These are phyloP conservation scores for Colletotrichum salicis DNA, from an alignment of 2,329 filamentous ascomycete genomes.

Conservation along the genomic window DNA sequence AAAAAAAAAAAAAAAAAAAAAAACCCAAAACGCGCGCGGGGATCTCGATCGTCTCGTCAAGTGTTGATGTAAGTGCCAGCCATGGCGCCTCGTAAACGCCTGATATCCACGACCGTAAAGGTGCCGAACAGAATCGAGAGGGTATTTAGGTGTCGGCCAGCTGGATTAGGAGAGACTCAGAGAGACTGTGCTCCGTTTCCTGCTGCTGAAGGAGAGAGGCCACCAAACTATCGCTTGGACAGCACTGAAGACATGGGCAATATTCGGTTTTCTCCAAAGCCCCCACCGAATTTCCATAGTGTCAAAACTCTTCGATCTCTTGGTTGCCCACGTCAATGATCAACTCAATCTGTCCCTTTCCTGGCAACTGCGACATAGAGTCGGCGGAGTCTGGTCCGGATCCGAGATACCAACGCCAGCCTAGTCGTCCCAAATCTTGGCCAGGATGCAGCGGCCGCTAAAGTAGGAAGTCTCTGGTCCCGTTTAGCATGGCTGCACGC, in stretches of 20 bases:
- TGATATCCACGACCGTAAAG: not conserved
- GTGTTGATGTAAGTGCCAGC: not conserved
- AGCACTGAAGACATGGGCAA: not conserved
- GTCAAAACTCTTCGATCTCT: not conserved
- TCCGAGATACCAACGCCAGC: constrained; percentile 1
- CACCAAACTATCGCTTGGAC: not conserved
- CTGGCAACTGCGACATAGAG: not conserved
- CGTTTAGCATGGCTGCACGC: constrained; percentile 13
- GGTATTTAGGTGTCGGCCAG: not conserved
- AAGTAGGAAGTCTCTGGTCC: constrained; percentile 22
- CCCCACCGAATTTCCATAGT: not conserved
- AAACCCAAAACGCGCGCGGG: too few relatives aligned
- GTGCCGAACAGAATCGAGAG: not conserved
- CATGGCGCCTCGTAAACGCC: not conserved
- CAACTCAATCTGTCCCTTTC: constrained; percentile 1
- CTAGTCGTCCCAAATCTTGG: constrained; percentile 6
- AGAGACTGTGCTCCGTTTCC: not conserved
- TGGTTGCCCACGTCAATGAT: not conserved
- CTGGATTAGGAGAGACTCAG: not conserved
- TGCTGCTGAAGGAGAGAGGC: not conserved
- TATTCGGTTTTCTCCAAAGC: not conserved
- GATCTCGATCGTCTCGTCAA: constrained; percentile 4
- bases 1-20: too few relatives aligned
- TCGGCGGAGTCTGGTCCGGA: not conserved
- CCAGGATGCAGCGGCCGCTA: constrained; percentile 30